phyloP scores from a whole-genome alignment of 1,284 basidiomycete species.

The Coniferiporia sulphurascens region DNA sequence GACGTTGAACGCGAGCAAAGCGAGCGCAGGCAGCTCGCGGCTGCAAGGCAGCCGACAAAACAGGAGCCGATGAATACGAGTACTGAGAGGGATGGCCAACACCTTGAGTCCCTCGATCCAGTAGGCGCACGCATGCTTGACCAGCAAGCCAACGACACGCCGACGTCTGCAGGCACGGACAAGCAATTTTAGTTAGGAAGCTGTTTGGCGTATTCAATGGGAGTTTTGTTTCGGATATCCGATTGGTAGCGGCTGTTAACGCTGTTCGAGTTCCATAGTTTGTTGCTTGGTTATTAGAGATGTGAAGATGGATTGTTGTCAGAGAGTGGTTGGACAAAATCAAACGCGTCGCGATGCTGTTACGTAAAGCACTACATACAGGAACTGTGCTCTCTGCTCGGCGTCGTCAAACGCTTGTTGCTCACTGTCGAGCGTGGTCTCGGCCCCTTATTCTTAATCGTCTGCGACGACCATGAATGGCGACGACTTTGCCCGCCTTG shows the following conservation, averaged over 20 bases:
- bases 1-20: conserved; percentile 17
- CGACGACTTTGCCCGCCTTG: conserved; percentile 72
- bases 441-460: background rate
- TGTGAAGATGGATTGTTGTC: background rate
- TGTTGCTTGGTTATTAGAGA: too few relatives aligned
- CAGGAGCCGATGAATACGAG: background rate
- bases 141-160: too few relatives aligned
- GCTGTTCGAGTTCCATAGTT: too few relatives aligned
- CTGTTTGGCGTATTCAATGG: too few relatives aligned
- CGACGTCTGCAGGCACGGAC: too few relatives aligned
- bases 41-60: background rate
- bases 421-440: background rate
- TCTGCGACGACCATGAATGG: conserved; percentile 37
- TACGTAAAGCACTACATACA: background rate
- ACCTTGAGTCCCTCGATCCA: background rate
- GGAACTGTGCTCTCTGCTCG: conserved; percentile 2
- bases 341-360: background rate
- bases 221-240: too few relatives aligned
- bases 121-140: too few relatives aligned
- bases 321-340: background rate
- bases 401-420: conserved; percentile 5
- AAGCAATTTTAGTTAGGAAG: too few relatives aligned
- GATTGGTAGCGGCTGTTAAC: too few relatives aligned
- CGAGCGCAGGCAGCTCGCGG: background rate
- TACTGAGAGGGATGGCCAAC: background rate